Conservation (phyloP, 495 filamentous ascomycete species). For the Clohesyomyces aquaticus region DNA sequence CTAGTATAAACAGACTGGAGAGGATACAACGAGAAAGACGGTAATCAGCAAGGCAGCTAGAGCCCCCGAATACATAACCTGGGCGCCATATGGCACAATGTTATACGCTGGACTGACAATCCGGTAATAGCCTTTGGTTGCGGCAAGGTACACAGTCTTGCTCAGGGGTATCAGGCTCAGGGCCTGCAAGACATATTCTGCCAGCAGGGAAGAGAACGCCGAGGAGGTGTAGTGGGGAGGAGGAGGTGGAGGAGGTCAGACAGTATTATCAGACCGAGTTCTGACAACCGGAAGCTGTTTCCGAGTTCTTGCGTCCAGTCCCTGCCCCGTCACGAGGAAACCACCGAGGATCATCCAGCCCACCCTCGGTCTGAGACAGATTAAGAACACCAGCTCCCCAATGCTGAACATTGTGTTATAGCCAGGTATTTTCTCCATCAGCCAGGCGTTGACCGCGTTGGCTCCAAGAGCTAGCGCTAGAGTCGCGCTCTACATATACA, state of each 20-base stretch:
- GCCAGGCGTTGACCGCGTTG: conserved; percentile 7
- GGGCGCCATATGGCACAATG: background rate
- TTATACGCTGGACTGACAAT: background rate
- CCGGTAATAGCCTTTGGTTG: background rate
- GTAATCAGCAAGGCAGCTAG: background rate
- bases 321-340: background rate
- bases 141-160: conserved; percentile 4
- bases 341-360: conserved; percentile 5
- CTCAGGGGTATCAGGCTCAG: conserved; percentile 3
- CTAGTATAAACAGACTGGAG: background rate
- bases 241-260: background rate
- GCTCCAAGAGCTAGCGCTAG: background rate
- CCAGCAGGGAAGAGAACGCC: background rate
- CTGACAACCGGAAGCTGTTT: background rate
- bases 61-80: background rate
- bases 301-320: background rate
- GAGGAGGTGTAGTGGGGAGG: background rate
- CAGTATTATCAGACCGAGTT: background rate
- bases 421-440: background rate
- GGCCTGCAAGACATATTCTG: conserved; percentile 1
- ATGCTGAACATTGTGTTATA: conserved; percentile 5
- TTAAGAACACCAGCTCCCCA: background rate
- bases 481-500: background rate
- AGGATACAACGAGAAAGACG: background rate
- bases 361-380: conserved; percentile 4